Conservation (phyloP, 768 basidiomycete genomes). For the Mycena albidolilacea region DNA sequence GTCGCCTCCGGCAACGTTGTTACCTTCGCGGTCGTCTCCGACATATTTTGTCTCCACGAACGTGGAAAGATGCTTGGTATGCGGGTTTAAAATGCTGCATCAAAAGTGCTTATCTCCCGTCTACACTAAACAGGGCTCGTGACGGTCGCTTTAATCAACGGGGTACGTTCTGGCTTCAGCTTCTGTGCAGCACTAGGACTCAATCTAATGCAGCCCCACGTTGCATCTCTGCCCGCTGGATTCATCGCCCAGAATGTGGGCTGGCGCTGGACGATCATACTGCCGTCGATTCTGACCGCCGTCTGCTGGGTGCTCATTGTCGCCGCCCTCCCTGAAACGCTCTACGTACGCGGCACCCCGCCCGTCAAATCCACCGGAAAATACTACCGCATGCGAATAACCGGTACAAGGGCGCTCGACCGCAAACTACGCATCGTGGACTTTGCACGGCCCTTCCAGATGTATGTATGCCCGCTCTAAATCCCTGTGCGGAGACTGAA, state of each 20-base stretch:
- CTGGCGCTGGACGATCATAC: constrained; percentile 40
- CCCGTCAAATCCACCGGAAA: constrained; percentile 9
- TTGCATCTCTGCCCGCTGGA: constrained; percentile 39
- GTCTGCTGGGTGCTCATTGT: constrained; percentile 38
- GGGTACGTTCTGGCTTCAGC: constrained; percentile 24
- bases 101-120: constrained; percentile 49
- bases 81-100: constrained; percentile 50
- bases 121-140: no score
- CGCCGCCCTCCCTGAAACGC: constrained; percentile 34
- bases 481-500: neutral
- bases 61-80: constrained; percentile 86
- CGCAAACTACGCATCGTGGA: constrained; percentile 31
- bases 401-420: constrained; percentile 10
- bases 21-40: constrained; percentile 35
- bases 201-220: constrained; percentile 23
- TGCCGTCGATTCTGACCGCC: constrained; percentile 32
- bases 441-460: constrained; percentile 40
- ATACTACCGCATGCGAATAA: constrained; percentile 34
- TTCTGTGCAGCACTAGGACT: neutral
- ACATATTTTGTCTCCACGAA: constrained; percentile 40
- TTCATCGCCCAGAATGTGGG: constrained; percentile 39
- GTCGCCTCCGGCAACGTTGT: constrained; percentile 38
- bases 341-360: constrained; percentile 33
- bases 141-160: neutral
- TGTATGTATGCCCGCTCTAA: neutral